A percentile compares a stretch with the other conserved stretches of the same genome.
phyloP scores from a whole-genome alignment of 2,329 filamentous ascomycete species.

The Scedosporium apiospermum region DNA sequence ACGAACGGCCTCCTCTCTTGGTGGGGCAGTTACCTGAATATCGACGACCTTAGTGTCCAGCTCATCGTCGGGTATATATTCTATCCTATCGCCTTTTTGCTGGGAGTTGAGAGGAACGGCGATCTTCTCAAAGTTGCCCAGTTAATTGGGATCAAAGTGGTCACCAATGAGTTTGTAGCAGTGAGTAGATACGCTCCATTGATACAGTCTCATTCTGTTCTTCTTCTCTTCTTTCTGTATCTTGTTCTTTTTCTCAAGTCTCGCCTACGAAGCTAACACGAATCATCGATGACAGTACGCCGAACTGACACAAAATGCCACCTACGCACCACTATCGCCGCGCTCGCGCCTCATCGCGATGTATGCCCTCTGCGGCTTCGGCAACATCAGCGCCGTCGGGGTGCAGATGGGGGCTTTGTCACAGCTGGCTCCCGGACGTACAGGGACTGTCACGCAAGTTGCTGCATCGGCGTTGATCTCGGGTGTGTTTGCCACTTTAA shows the following conservation, averaged over 20 bases:
- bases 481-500: slow-evolving; percentile 61
- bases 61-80: slow-evolving; percentile 62
- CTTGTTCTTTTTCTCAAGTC: not conserved
- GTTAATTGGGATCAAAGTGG: not conserved
- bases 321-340: slow-evolving; percentile 33
- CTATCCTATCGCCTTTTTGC: slow-evolving; percentile 61
- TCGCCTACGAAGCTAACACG: not conserved
- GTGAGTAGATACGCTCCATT: not conserved
- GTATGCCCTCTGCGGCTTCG: slow-evolving; percentile 63
- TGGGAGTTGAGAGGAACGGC: slow-evolving; percentile 49
- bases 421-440: slow-evolving; percentile 56
- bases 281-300: slow-evolving; percentile 23
- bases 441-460: slow-evolving; percentile 57
- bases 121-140: not conserved
- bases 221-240: not conserved
- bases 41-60: slow-evolving; percentile 56
- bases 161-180: not conserved
- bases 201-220: no score
- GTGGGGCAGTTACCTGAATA: slow-evolving; percentile 63
- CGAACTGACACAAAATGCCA: slow-evolving; percentile 31
- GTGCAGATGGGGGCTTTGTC: slow-evolving; percentile 70
- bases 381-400: slow-evolving; percentile 66
- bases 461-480: slow-evolving; percentile 60
- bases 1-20: slow-evolving; percentile 61
- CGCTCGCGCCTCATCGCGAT: slow-evolving; percentile 64